Evolutionary conservation across 2,329 filamentous ascomycete genomes (phyloP), one percentile per base, ranked within the genome.

Genomic region (Diaporthe sp.): DNA sequence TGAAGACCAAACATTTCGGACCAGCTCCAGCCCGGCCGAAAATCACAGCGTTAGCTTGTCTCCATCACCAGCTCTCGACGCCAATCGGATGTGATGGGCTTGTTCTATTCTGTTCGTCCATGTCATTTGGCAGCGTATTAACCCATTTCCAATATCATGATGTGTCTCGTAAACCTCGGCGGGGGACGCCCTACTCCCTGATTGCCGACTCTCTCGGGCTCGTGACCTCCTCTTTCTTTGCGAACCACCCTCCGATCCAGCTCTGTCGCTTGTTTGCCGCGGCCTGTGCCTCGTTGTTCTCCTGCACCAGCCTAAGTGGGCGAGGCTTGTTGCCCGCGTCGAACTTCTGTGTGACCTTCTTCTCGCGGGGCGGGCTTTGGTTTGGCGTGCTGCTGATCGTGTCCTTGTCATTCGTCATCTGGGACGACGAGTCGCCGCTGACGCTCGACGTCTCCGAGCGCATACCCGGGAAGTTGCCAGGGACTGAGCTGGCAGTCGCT

Each of bases 281-380:
- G 71, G 84, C 81, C 42, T 80, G 82, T 70, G 86, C 82, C 78
- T 87, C 89, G 30, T 84, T 82, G 77, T 93, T 93, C 84, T 97
- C 94, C 83, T 97, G 94, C 61, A 98, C 95, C 39, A 99, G 88
- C 22, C 96, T 90, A 77, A 99, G 86, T 9, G 96, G 96, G 47
- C 96, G 90, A 74, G 97, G 92, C 83, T 97, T 97, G 80, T 92
- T 93, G 58, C 91, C 91, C 5, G 89, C 90, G 3, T 73, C 74
- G 72, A 90, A 84, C 76, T 90, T 90, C 2, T 74, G 73, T 13
- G 88, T 91, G 50, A 88, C 90, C 74, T 86, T 85, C 82, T 90
- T 90, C 79, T 92, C 88, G 15, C 90, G 86, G 22, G 91, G 91
- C 37, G 90, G 90, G 77, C 84, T 92, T 69, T 83, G 82, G 77